Conservation (phyloP, 176 grass and related monocot species). For the Metroxylon sagu region DNA sequence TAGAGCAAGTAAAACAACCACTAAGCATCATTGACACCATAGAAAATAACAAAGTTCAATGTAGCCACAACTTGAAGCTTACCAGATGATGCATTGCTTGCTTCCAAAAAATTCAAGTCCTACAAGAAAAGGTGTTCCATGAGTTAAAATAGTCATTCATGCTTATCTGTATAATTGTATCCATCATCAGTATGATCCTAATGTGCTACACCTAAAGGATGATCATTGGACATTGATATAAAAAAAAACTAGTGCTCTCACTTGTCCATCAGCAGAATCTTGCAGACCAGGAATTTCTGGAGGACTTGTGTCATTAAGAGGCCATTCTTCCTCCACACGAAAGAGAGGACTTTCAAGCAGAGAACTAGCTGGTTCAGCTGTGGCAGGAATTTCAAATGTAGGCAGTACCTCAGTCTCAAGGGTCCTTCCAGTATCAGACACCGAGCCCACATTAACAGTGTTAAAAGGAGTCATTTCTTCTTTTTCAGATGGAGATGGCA, state of each 20-base stretch:
- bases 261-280: slow-evolving; percentile 28
- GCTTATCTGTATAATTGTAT: too few relatives aligned
- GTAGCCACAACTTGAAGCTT: neutral
- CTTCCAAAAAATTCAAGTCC: slow-evolving; percentile 41
- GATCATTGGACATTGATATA: neutral
- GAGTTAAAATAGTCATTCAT: neutral
- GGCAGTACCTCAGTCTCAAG: slow-evolving; percentile 22
- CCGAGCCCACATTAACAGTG: slow-evolving; percentile 21
- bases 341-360: slow-evolving; percentile 23
- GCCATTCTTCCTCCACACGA: slow-evolving; percentile 29
- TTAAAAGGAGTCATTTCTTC: slow-evolving; percentile 37
- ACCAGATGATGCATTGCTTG: slow-evolving; percentile 17
- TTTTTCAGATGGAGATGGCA: slow-evolving; percentile 27
- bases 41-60: too few relatives aligned
- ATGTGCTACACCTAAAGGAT: too few relatives aligned
- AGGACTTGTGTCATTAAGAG: slow-evolving; percentile 18
- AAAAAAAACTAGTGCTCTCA: slow-evolving; percentile 4
- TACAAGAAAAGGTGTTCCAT: neutral
- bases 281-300: slow-evolving; percentile 37
- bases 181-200: too few relatives aligned
- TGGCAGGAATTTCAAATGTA: slow-evolving; percentile 19
- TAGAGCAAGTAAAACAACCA: too few relatives aligned
- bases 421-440: slow-evolving; percentile 20
- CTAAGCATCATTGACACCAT: too few relatives aligned
- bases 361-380: slow-evolving; percentile 11